Evolutionary conservation across 2,329 filamentous ascomycete species (phyloP).

Genomic region (Aschersonia sp.): DNA sequence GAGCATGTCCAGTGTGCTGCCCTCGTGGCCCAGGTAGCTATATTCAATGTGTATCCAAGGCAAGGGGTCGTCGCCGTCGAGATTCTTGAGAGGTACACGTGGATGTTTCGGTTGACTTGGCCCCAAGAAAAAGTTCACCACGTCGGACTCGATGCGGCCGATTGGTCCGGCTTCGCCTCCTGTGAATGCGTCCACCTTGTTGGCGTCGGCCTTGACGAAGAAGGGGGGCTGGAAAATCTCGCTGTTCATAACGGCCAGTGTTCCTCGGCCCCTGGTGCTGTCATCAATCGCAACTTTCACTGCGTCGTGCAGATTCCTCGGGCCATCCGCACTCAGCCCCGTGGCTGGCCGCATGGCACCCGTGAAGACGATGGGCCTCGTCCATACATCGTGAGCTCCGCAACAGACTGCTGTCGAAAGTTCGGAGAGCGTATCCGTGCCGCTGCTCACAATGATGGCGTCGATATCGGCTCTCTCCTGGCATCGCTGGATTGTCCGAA

Average conservation of each 20-base stretch:
- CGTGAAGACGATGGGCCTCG: slow-evolving; percentile 44
- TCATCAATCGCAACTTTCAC: slow-evolving; percentile 38
- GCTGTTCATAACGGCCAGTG: slow-evolving; percentile 48
- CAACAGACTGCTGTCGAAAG: slow-evolving; percentile 13
- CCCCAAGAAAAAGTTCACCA: slow-evolving; percentile 45
- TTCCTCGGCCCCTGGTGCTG: slow-evolving; percentile 32
- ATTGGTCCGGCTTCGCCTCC: slow-evolving; percentile 40
- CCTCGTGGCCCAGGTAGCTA: slow-evolving; percentile 28
- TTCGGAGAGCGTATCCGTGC: slow-evolving; percentile 52
- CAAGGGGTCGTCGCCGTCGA: slow-evolving; percentile 13
- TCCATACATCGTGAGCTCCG: neutral
- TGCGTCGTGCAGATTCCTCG: slow-evolving; percentile 45
- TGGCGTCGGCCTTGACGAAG: slow-evolving; percentile 47
- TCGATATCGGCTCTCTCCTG: slow-evolving; percentile 25
- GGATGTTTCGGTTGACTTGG: slow-evolving; percentile 16
- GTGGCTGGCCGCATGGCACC: slow-evolving; percentile 51
- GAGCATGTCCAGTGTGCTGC: neutral
- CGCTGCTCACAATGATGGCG: slow-evolving; percentile 47
- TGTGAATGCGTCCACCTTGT: slow-evolving; percentile 48
- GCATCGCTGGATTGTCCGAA: slow-evolving; percentile 31
- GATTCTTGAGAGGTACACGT: neutral
- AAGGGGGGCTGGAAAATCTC: slow-evolving; percentile 43
- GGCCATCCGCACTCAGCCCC: slow-evolving; percentile 47
- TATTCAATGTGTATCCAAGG: slow-evolving; percentile 43
- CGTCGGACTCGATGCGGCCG: slow-evolving; percentile 41